phyloP scores from a whole-genome alignment of 441 rosid genomes.

The Geranium incanum region DNA sequence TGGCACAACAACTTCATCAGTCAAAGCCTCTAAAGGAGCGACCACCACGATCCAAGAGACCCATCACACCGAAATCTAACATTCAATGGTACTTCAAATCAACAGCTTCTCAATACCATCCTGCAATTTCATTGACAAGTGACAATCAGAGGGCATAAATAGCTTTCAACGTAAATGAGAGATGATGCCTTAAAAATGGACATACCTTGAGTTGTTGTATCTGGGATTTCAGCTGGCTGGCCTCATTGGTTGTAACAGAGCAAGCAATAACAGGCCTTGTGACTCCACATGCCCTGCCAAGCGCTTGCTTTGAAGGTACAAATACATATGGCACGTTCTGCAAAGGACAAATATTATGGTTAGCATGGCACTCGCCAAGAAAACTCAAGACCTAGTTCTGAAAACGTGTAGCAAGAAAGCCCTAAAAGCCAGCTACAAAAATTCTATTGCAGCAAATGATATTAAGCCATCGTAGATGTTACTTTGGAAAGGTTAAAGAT shows the following conservation, averaged over 20 bases:
- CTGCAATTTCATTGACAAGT: conserved; percentile 31
- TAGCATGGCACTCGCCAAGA: too few relatives aligned
- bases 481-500: too few relatives aligned
- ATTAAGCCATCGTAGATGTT: too few relatives aligned
- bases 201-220: conserved; percentile 73
- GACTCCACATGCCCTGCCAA: conserved; percentile 93
- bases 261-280: conserved; percentile 87
- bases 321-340: conserved; percentile 95
- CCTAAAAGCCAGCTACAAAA: too few relatives aligned
- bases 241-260: conserved; percentile 78
- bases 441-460: too few relatives aligned
- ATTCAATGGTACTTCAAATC: conserved; percentile 31
- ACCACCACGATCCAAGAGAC: conserved; percentile 45
- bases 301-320: conserved; percentile 91
- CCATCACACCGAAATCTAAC: conserved; percentile 69
- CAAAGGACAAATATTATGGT: conserved; percentile 14
- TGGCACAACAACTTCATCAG: conserved; percentile 43
- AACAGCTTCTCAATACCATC: conserved; percentile 93
- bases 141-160: neutral
- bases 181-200: neutral
- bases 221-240: conserved; percentile 70
- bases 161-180: neutral
- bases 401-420: too few relatives aligned
- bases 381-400: neutral
- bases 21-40: conserved; percentile 62